Base-by-base conservation (phyloP, 108 stramenopile genomes). In the Asterionellopsis glacialis region DNA sequence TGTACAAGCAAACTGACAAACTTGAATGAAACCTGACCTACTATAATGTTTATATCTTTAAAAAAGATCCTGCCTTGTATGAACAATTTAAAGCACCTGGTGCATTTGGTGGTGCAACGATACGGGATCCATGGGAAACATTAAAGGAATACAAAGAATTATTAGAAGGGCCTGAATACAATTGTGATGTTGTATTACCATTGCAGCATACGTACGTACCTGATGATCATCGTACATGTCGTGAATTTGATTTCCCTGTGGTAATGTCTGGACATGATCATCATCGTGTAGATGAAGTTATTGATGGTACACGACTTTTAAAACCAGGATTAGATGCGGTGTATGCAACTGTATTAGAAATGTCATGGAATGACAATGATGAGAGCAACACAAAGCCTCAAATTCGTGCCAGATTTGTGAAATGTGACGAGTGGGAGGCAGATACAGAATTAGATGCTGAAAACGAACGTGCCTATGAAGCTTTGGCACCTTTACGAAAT, bases 251-350 rank as follows among this genome's bases (percentile, higher is more conserved):
- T 45, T 67, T 73, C 39, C 66, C 65, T 40, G 15, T 73, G 0
- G 16, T 73, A 15, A 48, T 73, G 43, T 60, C 59, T 2, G 72
- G 72, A 11, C 72, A 73, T 55, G 72, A 73, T 61, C 72, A 73
- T 57, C 66, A 73, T 33, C 47, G 48, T 0, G 54, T 68, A 51
- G 67, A 73, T 41, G 60, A 61, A 16, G 40, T 49, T 38, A 42
- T 73, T 28, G 41, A 61, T 7, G 66, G 66, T 2, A 73, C 72
- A 15, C 43, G 59, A 12, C 22, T 73, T 0, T 15, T 73, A 15
- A 68, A 73, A 39, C 66, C 72, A 13, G 72, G 66, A 24, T 1
- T 41, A 18, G 56, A 73, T 57, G 72, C 27, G 0, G 24, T 48
- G 19, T 63, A 54, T 41, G 72, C 72, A 42, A 24, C 61, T 7